Conservation (phyloP, 352 stramenopile genomes). For the Stramenopiles sp. region DNA sequence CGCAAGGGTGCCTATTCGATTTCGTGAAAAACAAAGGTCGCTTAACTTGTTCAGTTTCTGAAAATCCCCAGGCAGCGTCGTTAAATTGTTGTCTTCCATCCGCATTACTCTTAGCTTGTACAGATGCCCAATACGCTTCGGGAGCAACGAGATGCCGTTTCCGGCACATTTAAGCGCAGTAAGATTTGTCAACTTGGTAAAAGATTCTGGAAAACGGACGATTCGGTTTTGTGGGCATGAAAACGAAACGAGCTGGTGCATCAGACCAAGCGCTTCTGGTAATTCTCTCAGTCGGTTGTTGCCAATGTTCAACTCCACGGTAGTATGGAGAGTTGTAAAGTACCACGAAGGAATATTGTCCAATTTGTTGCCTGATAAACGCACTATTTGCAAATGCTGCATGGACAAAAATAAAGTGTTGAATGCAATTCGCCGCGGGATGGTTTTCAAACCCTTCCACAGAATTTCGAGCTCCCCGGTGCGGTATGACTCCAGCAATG, state of each 20-base stretch:
- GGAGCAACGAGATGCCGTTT: not conserved
- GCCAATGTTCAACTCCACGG: not conserved
- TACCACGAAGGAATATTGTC: not conserved
- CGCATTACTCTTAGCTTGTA: not conserved
- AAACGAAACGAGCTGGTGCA: not conserved
- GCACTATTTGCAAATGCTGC: not conserved
- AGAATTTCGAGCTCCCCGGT: not conserved
- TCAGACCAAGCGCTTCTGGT: not conserved
- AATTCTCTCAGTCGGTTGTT: not conserved
- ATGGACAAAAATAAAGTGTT: not conserved
- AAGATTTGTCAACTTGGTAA: not conserved
- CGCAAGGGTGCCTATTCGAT: not conserved
- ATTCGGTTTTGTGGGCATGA: slow-evolving; percentile 2
- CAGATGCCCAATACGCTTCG: not conserved
- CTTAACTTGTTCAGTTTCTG: not conserved
- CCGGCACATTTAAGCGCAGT: not conserved
- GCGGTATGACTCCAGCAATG: not conserved
- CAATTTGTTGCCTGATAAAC: not conserved
- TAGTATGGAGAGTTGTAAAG: not conserved
- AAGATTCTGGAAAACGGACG: not conserved
- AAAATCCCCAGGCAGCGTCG: not conserved
- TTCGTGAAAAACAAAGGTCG: not conserved
- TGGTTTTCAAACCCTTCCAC: not conserved
- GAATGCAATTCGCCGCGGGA: not conserved
- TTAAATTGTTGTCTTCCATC: slow-evolving; percentile 3